Conservation (phyloP, 2,329 filamentous ascomycete genomes). For the Arthroderma sp. region DNA sequence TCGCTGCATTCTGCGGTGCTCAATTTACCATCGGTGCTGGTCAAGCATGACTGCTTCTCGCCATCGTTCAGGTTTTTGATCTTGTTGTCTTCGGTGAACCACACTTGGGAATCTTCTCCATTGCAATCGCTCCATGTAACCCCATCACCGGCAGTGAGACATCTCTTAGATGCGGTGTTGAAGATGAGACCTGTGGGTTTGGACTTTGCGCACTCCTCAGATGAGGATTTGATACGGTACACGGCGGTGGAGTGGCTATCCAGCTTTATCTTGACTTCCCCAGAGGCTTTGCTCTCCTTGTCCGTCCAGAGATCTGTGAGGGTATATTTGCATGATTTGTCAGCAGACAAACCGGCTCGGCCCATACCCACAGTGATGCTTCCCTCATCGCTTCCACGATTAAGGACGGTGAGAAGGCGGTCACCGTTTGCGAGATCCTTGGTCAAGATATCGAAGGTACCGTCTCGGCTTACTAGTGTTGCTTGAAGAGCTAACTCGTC, state of each 20-base stretch:
- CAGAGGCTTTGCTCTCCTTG: constrained; percentile 13
- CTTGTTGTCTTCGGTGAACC: constrained; percentile 17
- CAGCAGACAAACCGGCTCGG: constrained; percentile 24
- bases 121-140: constrained; percentile 27
- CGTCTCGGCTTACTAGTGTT: constrained; percentile 35
- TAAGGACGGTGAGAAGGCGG: constrained; percentile 36
- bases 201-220: constrained; percentile 14
- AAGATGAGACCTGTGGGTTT: constrained; percentile 38
- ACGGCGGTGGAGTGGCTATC: constrained; percentile 30
- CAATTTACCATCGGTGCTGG: constrained; percentile 22
- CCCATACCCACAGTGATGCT: constrained; percentile 22
- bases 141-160: constrained; percentile 25
- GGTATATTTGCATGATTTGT: constrained; percentile 14
- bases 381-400: constrained; percentile 22
- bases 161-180: constrained; percentile 35
- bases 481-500: constrained; percentile 33
- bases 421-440: constrained; percentile 36
- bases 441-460: constrained; percentile 33
- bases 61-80: not conserved
- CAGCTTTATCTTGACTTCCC: constrained; percentile 18
- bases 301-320: constrained; percentile 36
- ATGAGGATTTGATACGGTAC: constrained; percentile 27
- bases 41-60: not conserved
- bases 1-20: constrained; percentile 23
- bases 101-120: constrained; percentile 31